These are phyloP conservation scores for Aphanocladium album DNA, from an alignment of 2,329 filamentous ascomycete species.

Conservation along the genomic window DNA sequence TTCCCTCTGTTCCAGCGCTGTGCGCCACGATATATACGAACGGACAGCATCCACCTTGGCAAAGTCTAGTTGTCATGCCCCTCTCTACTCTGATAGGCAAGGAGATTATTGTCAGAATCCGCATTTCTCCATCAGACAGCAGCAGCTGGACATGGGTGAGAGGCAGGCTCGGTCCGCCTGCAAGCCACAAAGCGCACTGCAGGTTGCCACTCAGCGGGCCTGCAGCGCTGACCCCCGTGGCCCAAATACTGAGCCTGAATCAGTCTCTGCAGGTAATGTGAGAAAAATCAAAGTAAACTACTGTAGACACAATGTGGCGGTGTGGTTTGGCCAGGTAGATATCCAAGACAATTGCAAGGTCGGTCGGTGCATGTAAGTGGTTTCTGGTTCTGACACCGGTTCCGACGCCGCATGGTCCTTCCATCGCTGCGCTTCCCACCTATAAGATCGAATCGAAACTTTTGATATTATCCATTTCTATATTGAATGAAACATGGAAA, in stretches of 20 bases:
- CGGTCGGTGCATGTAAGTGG: neutral
- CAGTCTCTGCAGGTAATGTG: neutral
- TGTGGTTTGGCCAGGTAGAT: neutral
- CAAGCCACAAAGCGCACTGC: slow-evolving; percentile 5
- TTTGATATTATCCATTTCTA: neutral
- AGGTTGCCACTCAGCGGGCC: neutral
- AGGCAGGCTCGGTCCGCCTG: neutral
- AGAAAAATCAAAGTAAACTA: neutral
- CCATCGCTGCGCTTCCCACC: no score
- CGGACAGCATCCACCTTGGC: neutral
- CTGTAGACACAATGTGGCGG: no score
- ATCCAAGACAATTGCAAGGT: neutral
- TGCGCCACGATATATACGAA: neutral
- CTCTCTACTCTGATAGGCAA: neutral
- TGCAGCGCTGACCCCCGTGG: neutral
- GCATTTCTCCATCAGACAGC: neutral
- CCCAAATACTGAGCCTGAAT: neutral
- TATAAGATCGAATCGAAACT: neutral
- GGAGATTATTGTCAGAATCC: neutral
- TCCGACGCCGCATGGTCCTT: neutral
- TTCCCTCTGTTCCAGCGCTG: neutral
- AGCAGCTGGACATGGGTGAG: neutral
- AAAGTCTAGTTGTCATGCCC: neutral
- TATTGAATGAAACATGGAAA: neutral
- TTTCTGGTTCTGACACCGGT: no score